phyloP scores from a whole-genome alignment of 768 basidiomycete genomes.

The Rhizopogon salebrosus region DNA sequence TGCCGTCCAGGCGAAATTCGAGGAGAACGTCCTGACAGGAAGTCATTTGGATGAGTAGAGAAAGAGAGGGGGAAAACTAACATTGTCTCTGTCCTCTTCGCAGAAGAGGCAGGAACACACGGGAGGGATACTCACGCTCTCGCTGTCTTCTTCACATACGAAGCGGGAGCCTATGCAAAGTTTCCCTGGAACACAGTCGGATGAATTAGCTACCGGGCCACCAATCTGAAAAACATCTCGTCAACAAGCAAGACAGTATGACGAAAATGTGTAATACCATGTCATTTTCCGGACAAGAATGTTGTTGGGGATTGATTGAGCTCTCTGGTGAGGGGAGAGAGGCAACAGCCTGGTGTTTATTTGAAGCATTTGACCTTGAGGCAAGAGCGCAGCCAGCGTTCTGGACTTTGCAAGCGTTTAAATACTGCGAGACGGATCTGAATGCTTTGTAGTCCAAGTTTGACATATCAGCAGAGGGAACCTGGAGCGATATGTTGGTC shows the following conservation, averaged over 20 bases:
- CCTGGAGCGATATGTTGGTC: neutral
- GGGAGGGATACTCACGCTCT: neutral
- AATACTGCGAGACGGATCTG: neutral
- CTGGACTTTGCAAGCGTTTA: neutral
- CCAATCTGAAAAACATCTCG: neutral
- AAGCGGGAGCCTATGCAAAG: neutral
- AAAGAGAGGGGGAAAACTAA: neutral
- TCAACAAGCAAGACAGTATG: neutral
- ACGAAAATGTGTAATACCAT: neutral
- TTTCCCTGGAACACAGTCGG: neutral
- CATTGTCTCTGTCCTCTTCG: constrained; percentile 4
- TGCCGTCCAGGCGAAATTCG: constrained; percentile 9
- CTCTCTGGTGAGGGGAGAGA: neutral
- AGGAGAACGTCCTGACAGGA: constrained; percentile 13
- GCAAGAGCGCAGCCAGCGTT: constrained; percentile 2
- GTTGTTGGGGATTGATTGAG: neutral
- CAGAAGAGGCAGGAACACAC: neutral
- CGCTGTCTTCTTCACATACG: neutral
- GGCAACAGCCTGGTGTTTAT: neutral
- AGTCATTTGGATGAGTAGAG: neutral
- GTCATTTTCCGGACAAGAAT: constrained; percentile 3
- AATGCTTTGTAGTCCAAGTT: neutral
- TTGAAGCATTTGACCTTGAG: neutral
- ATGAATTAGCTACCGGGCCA: neutral
- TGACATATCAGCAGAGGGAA: neutral